Evolutionary conservation across 2,329 filamentous ascomycete species (phyloP).

Genomic region (Shiraia sp.): DNA sequence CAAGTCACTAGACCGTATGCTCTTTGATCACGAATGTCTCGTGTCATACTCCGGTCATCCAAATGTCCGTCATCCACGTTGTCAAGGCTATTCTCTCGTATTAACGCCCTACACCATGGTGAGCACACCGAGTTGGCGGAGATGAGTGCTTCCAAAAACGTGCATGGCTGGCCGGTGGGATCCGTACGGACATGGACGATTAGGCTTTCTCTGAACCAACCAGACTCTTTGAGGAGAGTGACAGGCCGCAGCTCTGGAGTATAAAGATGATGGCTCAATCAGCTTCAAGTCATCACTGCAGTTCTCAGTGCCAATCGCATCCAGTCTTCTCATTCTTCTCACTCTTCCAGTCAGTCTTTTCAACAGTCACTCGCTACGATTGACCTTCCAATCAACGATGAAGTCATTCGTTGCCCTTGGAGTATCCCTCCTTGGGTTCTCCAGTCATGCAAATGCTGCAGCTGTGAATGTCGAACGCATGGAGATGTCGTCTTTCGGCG

Average conservation of each 20-base stretch:
- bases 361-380: slow-evolving; percentile 1
- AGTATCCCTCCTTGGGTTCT: slow-evolving; percentile 23
- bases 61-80: too few species aligned
- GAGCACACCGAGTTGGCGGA: too few species aligned
- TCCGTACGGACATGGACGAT: too few species aligned
- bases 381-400: slow-evolving; percentile 18
- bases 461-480: slow-evolving; percentile 22
- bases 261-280: not conserved
- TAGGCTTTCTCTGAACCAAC: too few species aligned
- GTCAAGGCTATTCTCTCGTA: too few species aligned
- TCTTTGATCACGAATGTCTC: too few species aligned
- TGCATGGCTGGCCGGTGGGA: too few species aligned
- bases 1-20: too few species aligned
- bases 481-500: slow-evolving; percentile 9
- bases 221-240: too few species aligned
- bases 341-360: slow-evolving; percentile 9
- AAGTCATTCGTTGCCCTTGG: slow-evolving; percentile 25
- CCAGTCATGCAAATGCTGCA: slow-evolving; percentile 14
- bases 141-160: too few species aligned
- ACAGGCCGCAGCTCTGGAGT: not conserved
- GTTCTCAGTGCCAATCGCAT: slow-evolving; percentile 1
- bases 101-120: too few species aligned
- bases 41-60: too few species aligned
- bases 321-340: slow-evolving; percentile 1
- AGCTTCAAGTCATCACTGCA: slow-evolving; percentile 5